These are phyloP conservation scores for Hyphopichia wangnamkhiaoensis DNA, from an alignment of 1,139 yeast species.

Conservation along the genomic window DNA sequence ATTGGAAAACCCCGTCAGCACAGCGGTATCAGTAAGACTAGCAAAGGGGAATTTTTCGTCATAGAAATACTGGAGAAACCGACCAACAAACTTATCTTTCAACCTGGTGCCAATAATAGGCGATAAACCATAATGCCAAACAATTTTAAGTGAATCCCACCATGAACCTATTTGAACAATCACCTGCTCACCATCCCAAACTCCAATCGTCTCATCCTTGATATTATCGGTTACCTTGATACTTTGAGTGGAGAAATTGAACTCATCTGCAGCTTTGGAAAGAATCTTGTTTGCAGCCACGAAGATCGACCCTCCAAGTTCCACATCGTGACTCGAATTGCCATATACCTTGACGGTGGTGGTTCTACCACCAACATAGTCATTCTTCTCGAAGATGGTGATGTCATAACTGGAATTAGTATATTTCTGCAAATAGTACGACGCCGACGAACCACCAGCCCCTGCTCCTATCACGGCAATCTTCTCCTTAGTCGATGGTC, in stretches of 20 bases:
- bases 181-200: slow-evolving; percentile 41
- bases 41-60: slow-evolving; percentile 25
- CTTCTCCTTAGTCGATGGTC: slow-evolving; percentile 3
- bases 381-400: slow-evolving; percentile 31
- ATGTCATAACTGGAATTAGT: slow-evolving; percentile 24
- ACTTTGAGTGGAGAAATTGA: slow-evolving; percentile 20
- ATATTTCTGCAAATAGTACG: slow-evolving; percentile 37
- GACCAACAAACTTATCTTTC: slow-evolving; percentile 13
- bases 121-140: slow-evolving; percentile 25
- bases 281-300: slow-evolving; percentile 38
- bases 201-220: slow-evolving; percentile 20
- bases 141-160: slow-evolving; percentile 14
- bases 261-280: slow-evolving; percentile 29
- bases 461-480: slow-evolving; percentile 50
- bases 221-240: slow-evolving; percentile 11
- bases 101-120: slow-evolving; percentile 17
- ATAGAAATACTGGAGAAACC: slow-evolving; percentile 22
- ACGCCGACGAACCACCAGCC: slow-evolving; percentile 45
- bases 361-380: slow-evolving; percentile 39
- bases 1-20: slow-evolving; percentile 18
- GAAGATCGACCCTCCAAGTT: slow-evolving; percentile 45
- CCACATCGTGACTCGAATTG: slow-evolving; percentile 21
- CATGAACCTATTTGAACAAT: slow-evolving; percentile 11
- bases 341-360: slow-evolving; percentile 24
- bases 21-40: slow-evolving; percentile 14